Conservation (phyloP, 1,284 basidiomycete species). For the Entoloma clypeatum region DNA sequence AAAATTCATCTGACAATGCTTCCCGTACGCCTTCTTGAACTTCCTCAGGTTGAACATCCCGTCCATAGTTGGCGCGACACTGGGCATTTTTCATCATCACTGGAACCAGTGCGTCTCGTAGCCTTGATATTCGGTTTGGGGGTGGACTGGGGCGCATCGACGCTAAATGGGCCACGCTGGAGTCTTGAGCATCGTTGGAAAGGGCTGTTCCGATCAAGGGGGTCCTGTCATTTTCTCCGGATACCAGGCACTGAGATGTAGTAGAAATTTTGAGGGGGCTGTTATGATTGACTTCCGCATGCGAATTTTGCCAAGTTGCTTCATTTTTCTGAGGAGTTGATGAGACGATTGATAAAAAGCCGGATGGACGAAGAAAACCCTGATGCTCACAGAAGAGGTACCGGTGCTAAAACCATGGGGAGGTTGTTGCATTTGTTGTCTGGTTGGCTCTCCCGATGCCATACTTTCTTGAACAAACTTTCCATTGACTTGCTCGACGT, state of each 20-base stretch:
- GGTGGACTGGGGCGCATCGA: slow-evolving; percentile 4
- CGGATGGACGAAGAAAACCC: slow-evolving; percentile 4
- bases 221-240: neutral
- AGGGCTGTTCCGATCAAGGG: too few relatives aligned
- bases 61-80: slow-evolving; percentile 9
- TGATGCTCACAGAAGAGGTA: slow-evolving; percentile 5
- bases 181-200: neutral
- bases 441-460: too few relatives aligned
- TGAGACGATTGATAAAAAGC: slow-evolving; percentile 5
- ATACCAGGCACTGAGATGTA: neutral
- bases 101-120: slow-evolving; percentile 15
- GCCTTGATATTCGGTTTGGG: slow-evolving; percentile 1
- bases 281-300: neutral
- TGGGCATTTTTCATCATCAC: slow-evolving; percentile 15
- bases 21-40: slow-evolving; percentile 13
- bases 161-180: neutral
- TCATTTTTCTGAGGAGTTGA: slow-evolving; percentile 12
- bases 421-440: too few relatives aligned
- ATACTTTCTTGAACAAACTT: too few relatives aligned
- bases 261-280: slow-evolving; percentile 2
- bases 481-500: too few relatives aligned
- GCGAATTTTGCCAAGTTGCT: neutral
- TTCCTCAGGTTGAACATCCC: neutral
- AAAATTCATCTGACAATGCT: slow-evolving; percentile 20
- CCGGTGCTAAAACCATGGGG: too few relatives aligned